phyloP scores from a whole-genome alignment of 768 basidiomycete species.

The Termitomyces sp. region DNA sequence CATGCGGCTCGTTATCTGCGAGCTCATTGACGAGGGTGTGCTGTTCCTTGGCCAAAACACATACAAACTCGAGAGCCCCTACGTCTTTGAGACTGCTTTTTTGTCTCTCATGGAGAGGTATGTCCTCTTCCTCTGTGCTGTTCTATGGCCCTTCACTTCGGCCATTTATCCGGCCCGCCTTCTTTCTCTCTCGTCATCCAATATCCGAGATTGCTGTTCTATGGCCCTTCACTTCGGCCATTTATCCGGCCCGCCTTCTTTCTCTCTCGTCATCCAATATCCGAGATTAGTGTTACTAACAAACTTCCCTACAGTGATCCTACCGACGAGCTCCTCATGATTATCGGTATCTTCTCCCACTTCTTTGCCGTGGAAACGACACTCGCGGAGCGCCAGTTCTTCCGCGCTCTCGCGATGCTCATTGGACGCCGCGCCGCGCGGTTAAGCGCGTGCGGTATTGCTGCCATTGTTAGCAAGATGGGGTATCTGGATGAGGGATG shows the following conservation, averaged over 20 bases:
- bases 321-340: conserved; percentile 95
- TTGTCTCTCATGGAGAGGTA: conserved; percentile 95
- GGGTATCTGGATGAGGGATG: conserved; percentile 91
- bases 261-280: background rate
- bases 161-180: background rate
- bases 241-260: background rate
- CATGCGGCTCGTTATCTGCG: conserved; percentile 89
- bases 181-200: background rate
- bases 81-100: conserved; percentile 95
- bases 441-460: conserved; percentile 93
- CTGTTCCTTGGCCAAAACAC: conserved; percentile 98
- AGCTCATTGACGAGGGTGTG: conserved; percentile 95
- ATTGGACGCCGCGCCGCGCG: conserved; percentile 89
- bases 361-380: conserved; percentile 98
- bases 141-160: background rate
- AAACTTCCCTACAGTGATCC: conserved; percentile 60
- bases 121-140: conserved; percentile 4
- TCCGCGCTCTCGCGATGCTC: conserved; percentile 88
- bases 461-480: conserved; percentile 94
- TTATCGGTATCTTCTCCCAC: conserved; percentile 95
- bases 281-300: background rate
- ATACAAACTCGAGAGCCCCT: conserved; percentile 94
- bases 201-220: background rate
- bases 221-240: too few relatives aligned
- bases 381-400: conserved; percentile 94